Evolutionary conservation across 257 asterid species (phyloP), one percentile per base, ranked within the genome.

Genomic region (Knoxia roxburghii): DNA sequence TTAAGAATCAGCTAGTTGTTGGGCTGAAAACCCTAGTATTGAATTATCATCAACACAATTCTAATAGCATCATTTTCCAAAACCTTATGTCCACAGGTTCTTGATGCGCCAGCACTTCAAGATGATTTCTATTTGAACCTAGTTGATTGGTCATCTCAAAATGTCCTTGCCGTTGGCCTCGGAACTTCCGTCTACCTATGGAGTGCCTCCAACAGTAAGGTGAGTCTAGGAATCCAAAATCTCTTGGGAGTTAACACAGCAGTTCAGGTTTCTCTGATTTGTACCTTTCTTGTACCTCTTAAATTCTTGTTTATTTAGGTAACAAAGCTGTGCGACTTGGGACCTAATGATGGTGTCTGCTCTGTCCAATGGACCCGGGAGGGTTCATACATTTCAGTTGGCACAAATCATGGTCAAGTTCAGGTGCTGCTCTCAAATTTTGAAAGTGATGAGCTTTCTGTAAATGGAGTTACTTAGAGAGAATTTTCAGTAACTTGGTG

Each of bases 61-160:
- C 5, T 46, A 48, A 39, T 35, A 30, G 29, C 48, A 8, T 13
- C 10, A 45, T 49, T n/a, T 18, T 68, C 24, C 26, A 59, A 26
- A 33, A n/a, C 8, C 61, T 74, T 1, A 54, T 46, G 17, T 21
- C 17, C 78, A 61, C 85, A 94, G 99, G 97, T 94, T 67, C 75
- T 94, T 67, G 97, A 94, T 84, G 97, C 97, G 32, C 99, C 99
- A 40, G 73, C 97, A 1, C 96, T 94, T 78, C 99, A 94, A 80
- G 99, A 94, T 73, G 99, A 94, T 75, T 94, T 94, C 79, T 94
- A 94, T 68, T 71, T 94, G 69, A 94, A 94, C 81, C 76, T 94
- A 49, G 99, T 94, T 0, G 99, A 94, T 74, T 94, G 99, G 99
- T 94, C 99, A 26, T 94, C 99, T 45, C 99, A 94, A 85, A 94